These are phyloP conservation scores for Globisporangium barbulae DNA, from an alignment of 352 stramenopile genomes.

Conservation along the genomic window DNA sequence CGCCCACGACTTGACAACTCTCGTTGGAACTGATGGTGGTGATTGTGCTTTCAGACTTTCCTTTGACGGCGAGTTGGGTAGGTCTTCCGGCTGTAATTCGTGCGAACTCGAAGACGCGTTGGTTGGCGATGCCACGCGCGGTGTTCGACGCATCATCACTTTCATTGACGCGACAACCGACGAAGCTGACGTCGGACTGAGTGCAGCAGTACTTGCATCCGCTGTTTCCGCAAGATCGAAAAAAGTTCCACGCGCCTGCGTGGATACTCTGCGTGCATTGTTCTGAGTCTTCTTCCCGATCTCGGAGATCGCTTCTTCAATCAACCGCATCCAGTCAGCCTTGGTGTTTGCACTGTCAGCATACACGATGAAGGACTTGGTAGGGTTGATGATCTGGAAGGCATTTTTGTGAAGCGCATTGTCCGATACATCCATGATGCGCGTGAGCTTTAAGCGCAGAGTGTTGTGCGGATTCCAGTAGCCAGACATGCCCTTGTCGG, in stretches of 20 bases:
- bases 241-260: constrained; percentile 15
- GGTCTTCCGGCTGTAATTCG: neutral
- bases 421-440: constrained; percentile 74
- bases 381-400: constrained; percentile 84
- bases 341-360: constrained; percentile 64
- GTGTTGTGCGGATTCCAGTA: constrained; percentile 86
- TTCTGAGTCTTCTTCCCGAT: constrained; percentile 74
- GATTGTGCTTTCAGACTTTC: neutral
- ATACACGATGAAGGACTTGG: constrained; percentile 85
- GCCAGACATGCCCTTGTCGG: constrained; percentile 73
- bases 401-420: constrained; percentile 68
- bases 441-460: constrained; percentile 76
- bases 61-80: neutral
- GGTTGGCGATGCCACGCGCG: constrained; percentile 36
- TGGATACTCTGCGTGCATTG: constrained; percentile 64
- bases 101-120: neutral
- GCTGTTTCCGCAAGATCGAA: neutral
- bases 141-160: constrained; percentile 49
- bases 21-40: neutral
- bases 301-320: constrained; percentile 72
- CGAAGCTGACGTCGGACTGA: constrained; percentile 11
- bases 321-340: constrained; percentile 78
- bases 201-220: neutral
- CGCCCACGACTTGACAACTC: neutral
- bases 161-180: constrained; percentile 31